These are phyloP conservation scores for Saururus chinensis DNA, from an alignment of 164 flowering plant genomes.

Conservation along the genomic window DNA sequence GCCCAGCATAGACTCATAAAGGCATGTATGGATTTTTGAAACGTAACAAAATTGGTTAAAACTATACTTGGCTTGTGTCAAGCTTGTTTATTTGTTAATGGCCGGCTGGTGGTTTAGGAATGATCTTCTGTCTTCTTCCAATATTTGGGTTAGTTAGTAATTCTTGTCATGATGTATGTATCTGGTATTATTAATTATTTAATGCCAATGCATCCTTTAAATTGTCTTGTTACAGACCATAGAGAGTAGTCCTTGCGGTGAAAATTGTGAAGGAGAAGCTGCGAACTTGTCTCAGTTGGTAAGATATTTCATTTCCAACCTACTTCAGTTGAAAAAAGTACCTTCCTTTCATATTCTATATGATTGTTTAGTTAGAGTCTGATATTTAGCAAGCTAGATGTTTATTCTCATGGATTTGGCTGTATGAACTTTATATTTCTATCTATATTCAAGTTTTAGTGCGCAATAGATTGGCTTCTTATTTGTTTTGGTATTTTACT, in stretches of 20 bases:
- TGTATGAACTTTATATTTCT: not conserved
- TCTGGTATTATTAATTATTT: too few species aligned
- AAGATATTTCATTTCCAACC: conserved; percentile 4
- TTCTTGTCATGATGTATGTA: too few species aligned
- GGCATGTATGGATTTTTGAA: too few species aligned
- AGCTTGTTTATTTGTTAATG: too few species aligned
- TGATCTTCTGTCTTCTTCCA: too few species aligned
- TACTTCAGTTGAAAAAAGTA: not conserved
- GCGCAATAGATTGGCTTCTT: conserved; percentile 13
- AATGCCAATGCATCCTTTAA: not conserved
- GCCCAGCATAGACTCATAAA: too few species aligned
- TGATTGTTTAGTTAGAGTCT: not conserved
- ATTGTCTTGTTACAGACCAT: conserved; percentile 54
- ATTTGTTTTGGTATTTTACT: conserved; percentile 21
- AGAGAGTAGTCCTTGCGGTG: conserved; percentile 93
- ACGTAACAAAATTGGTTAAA: too few species aligned
- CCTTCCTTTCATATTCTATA: not conserved
- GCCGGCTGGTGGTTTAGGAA: too few species aligned
- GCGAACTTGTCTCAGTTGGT: conserved; percentile 94
- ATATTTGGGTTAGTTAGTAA: too few species aligned
- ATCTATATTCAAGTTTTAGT: not conserved
- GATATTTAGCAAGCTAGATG: too few species aligned
- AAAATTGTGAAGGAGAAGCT: conserved; percentile 68
- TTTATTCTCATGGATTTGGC: not conserved
- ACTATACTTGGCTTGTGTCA: too few species aligned